phyloP scores from a whole-genome alignment of 805 yeast species.

The Candida qinlingensis region DNA sequence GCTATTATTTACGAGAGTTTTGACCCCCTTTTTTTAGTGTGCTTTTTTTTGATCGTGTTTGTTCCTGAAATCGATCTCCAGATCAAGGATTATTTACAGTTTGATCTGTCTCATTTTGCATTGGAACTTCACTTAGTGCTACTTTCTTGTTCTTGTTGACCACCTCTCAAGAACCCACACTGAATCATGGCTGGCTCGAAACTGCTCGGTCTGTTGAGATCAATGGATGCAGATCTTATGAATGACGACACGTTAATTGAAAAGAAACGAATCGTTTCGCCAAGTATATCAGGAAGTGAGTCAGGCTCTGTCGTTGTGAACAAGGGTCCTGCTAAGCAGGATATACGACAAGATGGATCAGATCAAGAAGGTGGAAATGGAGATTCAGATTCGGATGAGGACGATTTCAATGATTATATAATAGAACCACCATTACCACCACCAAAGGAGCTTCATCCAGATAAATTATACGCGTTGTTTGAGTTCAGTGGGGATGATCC shows the following conservation, averaged over 20 bases:
- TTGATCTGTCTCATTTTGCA: background rate
- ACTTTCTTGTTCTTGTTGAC: no score
- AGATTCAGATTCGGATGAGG: slow-evolving; percentile 24
- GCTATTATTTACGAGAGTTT: no score
- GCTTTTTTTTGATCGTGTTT: background rate
- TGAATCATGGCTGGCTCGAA: slow-evolving; percentile 16
- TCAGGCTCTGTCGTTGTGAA: slow-evolving; percentile 18
- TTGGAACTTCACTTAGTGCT: no score
- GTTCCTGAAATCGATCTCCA: no score
- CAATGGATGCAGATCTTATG: slow-evolving; percentile 15
- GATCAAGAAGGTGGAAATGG: slow-evolving; percentile 15
- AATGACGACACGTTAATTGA: slow-evolving; percentile 20
- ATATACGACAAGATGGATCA: slow-evolving; percentile 3
- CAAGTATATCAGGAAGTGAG: slow-evolving; percentile 16
- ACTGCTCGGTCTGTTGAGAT: slow-evolving; percentile 16
- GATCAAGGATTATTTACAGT: background rate
- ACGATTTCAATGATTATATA: slow-evolving; percentile 39
- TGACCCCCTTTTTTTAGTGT: background rate
- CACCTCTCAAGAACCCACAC: background rate
- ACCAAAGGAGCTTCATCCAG: slow-evolving; percentile 78
- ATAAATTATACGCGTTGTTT: slow-evolving; percentile 76
- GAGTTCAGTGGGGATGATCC: slow-evolving; percentile 91
- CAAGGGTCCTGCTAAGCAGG: background rate
- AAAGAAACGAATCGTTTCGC: slow-evolving; percentile 18
- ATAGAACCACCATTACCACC: slow-evolving; percentile 43